Base-by-base conservation (phyloP, 257 asterid species). In the Echium plantagineum region DNA sequence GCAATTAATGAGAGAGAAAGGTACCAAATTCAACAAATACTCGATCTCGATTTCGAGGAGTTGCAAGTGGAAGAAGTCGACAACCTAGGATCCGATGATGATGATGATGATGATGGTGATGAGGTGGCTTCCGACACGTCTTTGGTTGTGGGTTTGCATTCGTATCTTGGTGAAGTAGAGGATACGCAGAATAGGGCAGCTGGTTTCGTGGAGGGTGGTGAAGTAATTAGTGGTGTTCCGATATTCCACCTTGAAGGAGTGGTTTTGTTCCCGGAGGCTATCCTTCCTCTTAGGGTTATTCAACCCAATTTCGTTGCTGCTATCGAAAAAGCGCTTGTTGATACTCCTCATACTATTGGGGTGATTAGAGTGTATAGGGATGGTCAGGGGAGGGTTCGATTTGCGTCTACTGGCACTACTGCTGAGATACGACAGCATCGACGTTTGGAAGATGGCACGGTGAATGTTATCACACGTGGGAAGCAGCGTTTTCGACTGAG, bases 391-490 rank as follows among this genome's bases (percentile, higher is more conserved):
- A 47, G 32, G 32, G 32, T 73, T 52, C 77, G 66, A 75, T 77
- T 85, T 71, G 79, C 97, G 58, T 83, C 75, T 52, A 81, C 83
- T 21, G 98, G 98, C 48, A 81, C 86, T 64, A 93, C 98, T 65
- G 98, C 98, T 63, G 98, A 93, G 97, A 93, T 93, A 67, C 89
- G 95, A 74, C 97, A 84, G 75, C 79, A 81, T 64, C 85, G 95
- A 64, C 82, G 79, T 71, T 83, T 85, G 68, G 97, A 89, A 59
- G 98, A 93, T 77, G 97, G 98, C 53, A 84, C 98, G 18, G 75
- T 93, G 77, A 93, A 93, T 77, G 78, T 93, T 53, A 81, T 93
- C 66, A 72, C 98, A 46, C 90, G 94, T 63, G 98, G 98, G 53
- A 87, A 86, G 66, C 97, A 93, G 68, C 95, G 98, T 52, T 93